Conservation (phyloP, 176 grass and related monocot species). For the Aegilops longissima region DNA sequence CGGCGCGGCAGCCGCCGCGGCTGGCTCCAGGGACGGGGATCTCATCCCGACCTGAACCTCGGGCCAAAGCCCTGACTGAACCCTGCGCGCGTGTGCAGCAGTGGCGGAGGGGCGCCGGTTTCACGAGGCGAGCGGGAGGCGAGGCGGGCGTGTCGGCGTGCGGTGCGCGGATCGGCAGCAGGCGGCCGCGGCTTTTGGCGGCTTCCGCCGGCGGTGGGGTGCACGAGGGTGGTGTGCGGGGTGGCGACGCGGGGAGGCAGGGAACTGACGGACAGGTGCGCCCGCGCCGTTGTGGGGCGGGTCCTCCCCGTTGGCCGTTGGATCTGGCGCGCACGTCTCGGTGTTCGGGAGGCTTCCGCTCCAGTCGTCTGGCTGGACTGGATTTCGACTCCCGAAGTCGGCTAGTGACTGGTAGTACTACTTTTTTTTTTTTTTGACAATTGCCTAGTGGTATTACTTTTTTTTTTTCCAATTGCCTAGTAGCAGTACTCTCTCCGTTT, state of each 20-base stretch:
- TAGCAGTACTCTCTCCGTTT: too few relatives aligned
- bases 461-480: too few relatives aligned
- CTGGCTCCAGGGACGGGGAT: slow-evolving; percentile 5
- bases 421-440: too few relatives aligned
- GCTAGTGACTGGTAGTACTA: too few relatives aligned
- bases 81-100: background rate
- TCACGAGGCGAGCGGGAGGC: background rate
- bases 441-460: too few relatives aligned
- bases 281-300: background rate
- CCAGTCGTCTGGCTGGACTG: background rate
- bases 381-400: too few relatives aligned
- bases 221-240: background rate
- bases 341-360: slow-evolving; percentile 25
- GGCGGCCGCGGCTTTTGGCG: background rate
- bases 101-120: background rate
- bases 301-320: slow-evolving; percentile 42
- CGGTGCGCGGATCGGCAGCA: background rate
- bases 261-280: background rate
- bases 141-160: background rate
- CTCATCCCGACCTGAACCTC: background rate
- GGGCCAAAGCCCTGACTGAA: slow-evolving; percentile 1
- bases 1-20: background rate
- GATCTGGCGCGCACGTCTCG: slow-evolving; percentile 44
- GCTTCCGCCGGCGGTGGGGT: slow-evolving; percentile 6
- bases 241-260: background rate